phyloP scores from a whole-genome alignment of 164 flowering plant genomes.

The Berberis vulgaris region DNA sequence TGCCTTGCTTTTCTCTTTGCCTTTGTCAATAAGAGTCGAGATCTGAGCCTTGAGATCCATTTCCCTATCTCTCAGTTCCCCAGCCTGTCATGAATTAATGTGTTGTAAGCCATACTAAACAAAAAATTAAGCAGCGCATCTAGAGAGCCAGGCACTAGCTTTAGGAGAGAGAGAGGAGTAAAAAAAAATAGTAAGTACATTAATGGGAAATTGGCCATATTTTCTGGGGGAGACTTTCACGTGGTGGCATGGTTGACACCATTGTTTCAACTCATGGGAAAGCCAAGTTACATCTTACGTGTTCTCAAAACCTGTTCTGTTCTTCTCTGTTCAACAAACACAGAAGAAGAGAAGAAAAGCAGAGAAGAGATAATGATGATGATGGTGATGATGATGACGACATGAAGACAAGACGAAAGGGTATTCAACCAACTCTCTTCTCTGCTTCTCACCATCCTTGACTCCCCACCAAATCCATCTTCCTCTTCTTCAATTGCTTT shows the following conservation, averaged over 20 bases:
- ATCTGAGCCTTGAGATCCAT: slow-evolving; percentile 79
- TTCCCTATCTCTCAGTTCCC: slow-evolving; percentile 70
- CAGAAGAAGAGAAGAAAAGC: too few species aligned
- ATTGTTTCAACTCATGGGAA: too few species aligned
- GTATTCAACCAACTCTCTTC: background rate
- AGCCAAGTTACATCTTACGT: too few species aligned
- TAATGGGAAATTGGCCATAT: background rate
- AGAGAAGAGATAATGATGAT: too few species aligned
- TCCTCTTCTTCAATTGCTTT: background rate
- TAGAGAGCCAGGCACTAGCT: background rate
- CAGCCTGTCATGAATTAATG: slow-evolving; percentile 42
- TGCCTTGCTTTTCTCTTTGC: slow-evolving; percentile 73
- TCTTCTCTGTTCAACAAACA: too few species aligned
- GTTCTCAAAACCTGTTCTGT: too few species aligned
- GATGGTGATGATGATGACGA: too few species aligned
- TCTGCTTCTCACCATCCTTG: background rate
- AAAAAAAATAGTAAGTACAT: background rate
- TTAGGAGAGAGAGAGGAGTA: background rate
- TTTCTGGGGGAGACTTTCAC: too few species aligned
- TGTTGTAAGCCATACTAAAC: slow-evolving; percentile 5
- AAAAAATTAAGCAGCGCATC: background rate
- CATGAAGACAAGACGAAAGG: too few species aligned
- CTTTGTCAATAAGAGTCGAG: slow-evolving; percentile 49
- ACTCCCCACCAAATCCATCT: background rate
- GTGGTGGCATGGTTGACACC: too few species aligned